Evolutionary conservation across 805 yeast genomes (phyloP).

Genomic region (Candida yuanshanica): DNA sequence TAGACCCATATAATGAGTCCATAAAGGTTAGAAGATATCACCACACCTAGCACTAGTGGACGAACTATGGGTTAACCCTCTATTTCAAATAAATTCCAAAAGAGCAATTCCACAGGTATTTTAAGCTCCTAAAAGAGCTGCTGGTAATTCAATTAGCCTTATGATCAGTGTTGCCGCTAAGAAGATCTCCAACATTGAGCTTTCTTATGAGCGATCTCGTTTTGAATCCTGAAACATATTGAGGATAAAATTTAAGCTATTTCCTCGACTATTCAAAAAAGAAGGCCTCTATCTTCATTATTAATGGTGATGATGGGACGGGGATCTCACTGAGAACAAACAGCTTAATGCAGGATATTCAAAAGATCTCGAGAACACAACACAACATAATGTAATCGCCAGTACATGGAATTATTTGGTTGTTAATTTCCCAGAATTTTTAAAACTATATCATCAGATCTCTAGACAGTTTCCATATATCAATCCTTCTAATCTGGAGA

Average conservation of each 20-base stretch:
- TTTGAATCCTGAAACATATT: slow-evolving; percentile 27
- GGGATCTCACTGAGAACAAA: slow-evolving; percentile 41
- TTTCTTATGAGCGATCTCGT: slow-evolving; percentile 33
- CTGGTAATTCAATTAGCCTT: neutral
- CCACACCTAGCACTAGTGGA: too few species aligned
- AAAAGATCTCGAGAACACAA: slow-evolving; percentile 26
- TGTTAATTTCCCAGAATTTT: slow-evolving; percentile 45
- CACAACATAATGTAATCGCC: slow-evolving; percentile 13
- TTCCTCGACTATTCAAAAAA: slow-evolving; percentile 11
- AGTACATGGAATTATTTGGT: slow-evolving; percentile 33
- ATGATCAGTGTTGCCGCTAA: slow-evolving; percentile 27
- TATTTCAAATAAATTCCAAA: too few species aligned
- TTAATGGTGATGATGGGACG: slow-evolving; percentile 45
- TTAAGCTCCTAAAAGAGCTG: neutral
- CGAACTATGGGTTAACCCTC: too few species aligned
- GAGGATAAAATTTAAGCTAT: too few species aligned
- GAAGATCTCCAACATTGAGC: slow-evolving; percentile 29
- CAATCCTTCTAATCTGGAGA: slow-evolving; percentile 32
- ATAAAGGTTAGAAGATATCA: too few species aligned
- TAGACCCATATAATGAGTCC: too few species aligned
- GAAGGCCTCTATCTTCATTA: slow-evolving; percentile 32
- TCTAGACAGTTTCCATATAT: slow-evolving; percentile 33
- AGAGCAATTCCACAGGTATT: neutral
- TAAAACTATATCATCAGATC: slow-evolving; percentile 37
- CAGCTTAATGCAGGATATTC: slow-evolving; percentile 38